These are phyloP conservation scores for Mycosarcoma mackinlayi DNA, from an alignment of 1,284 basidiomycete species.

Conservation along the genomic window DNA sequence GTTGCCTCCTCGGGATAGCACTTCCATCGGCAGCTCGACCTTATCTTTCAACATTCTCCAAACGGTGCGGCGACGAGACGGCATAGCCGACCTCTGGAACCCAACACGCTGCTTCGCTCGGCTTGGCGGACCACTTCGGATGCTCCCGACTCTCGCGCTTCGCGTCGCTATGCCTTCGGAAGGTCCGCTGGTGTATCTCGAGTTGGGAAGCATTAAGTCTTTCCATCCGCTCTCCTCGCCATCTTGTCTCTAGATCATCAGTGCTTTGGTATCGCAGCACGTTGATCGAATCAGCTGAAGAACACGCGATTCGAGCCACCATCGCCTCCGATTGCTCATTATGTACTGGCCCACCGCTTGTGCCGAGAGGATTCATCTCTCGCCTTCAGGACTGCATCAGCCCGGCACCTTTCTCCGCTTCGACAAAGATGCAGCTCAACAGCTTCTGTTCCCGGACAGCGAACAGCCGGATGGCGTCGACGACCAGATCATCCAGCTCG, in stretches of 20 bases:
- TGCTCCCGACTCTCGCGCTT: not conserved
- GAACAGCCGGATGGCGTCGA: constrained; percentile 5
- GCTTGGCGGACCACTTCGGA: not conserved
- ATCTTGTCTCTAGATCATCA: too few species aligned
- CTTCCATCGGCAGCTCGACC: too few species aligned
- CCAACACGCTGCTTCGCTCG: too few species aligned
- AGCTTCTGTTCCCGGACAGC: constrained; percentile 7
- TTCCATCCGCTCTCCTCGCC: too few species aligned
- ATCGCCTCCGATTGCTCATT: not conserved
- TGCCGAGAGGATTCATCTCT: constrained; percentile 57
- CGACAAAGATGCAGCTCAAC: constrained; percentile 45
- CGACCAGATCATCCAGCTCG: constrained; percentile 47
- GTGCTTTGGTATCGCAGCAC: too few species aligned
- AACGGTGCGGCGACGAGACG: too few species aligned
- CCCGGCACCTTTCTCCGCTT: constrained; percentile 31
- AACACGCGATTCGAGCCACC: too few species aligned
- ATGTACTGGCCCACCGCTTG: constrained; percentile 67
- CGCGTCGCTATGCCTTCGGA: not conserved
- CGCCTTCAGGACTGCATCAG: constrained; percentile 51
- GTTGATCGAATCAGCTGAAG: too few species aligned
- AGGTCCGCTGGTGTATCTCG: not conserved
- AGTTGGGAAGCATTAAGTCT: not conserved
- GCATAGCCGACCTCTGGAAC: too few species aligned
- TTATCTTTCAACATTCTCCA: too few species aligned
- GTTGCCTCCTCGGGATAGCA: too few species aligned